These are phyloP conservation scores for Petunia secreta DNA, from an alignment of 257 asterid species.

Conservation along the genomic window DNA sequence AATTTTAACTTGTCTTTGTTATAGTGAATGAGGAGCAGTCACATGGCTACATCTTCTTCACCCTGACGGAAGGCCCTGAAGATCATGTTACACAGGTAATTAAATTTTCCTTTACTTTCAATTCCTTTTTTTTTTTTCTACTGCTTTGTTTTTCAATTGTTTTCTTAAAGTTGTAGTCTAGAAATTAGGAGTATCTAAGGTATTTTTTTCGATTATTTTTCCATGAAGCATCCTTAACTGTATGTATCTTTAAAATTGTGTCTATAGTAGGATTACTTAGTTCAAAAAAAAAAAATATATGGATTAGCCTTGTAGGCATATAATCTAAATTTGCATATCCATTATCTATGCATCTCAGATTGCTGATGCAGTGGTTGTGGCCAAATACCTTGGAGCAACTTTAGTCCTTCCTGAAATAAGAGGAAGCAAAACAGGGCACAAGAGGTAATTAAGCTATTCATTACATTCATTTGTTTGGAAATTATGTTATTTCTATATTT, in stretches of 20 bases:
- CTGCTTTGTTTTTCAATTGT: background rate
- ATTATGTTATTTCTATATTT: background rate
- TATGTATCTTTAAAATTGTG: no score
- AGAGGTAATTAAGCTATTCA: conserved; percentile 36
- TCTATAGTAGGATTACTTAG: no score
- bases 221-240: no score
- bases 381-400: conserved; percentile 62
- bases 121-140: background rate
- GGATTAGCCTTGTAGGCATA: no score
- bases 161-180: background rate
- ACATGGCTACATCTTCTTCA: conserved; percentile 51
- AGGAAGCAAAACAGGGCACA: conserved; percentile 38
- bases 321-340: background rate
- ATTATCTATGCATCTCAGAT: conserved; percentile 39
- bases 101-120: background rate
- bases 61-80: conserved; percentile 56
- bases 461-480: no score
- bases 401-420: conserved; percentile 62
- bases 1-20: background rate
- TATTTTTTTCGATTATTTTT: background rate
- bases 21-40: conserved; percentile 36
- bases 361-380: conserved; percentile 60
- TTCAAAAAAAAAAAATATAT: no score
- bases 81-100: conserved; percentile 67
- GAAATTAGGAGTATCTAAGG: background rate